Evolutionary conservation across 2,329 filamentous ascomycete genomes (phyloP), one percentile per base, ranked within the genome.

Genomic region (Cladosporium sphaerospermum): DNA sequence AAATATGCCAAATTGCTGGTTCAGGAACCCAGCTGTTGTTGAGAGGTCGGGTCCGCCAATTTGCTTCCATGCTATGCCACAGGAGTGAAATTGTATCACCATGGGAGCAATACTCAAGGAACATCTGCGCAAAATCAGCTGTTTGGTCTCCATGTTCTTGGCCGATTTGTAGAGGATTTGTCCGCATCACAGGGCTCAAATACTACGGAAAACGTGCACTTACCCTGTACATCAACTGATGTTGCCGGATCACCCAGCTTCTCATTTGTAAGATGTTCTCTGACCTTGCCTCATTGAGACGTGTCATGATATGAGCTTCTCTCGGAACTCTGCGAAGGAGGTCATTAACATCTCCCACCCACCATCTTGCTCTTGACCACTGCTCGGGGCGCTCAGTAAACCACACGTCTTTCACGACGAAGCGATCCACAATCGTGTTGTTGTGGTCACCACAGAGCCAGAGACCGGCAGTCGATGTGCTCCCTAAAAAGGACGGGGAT

Each of bases 1-100:
- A 56, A 9, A 57, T 28, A 13, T 52, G 43, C 57, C 56, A 59
- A 2, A 61, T 34, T n/a, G 56, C 19, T 6, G 55, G 47, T n/a
- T 59, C 57, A 3, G 59, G 57, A n/a, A 62, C 18, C 11, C 16
- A 18, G 9, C 11, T 18, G 39, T 41, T 18, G 16, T 11, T 11
- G 34, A 11, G 34, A n/a, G 34, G 34, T n/a, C 34, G 34, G 6
- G 10, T 36, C 34, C 34, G 34, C n/a, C 34, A 36, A 36, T 36
- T 28, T 28, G 23, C 34, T 9, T 36, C 10, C 9, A 36, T 36
- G 9, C 34, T n/a, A 36, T 11, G 34, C 34, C 34, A 36, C n/a
- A 11, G 4, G 9, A 36, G 10, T n/a, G 34, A 36, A 4, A 36
- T n/a, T 1, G 39, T 28, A 28, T 41, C 39, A 9, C 39, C 39